Percentiles rank a stretch among this genome's conserved stretches.
Conservation (phyloP, 805 yeast species). For the Candida peoriensis region DNA sequence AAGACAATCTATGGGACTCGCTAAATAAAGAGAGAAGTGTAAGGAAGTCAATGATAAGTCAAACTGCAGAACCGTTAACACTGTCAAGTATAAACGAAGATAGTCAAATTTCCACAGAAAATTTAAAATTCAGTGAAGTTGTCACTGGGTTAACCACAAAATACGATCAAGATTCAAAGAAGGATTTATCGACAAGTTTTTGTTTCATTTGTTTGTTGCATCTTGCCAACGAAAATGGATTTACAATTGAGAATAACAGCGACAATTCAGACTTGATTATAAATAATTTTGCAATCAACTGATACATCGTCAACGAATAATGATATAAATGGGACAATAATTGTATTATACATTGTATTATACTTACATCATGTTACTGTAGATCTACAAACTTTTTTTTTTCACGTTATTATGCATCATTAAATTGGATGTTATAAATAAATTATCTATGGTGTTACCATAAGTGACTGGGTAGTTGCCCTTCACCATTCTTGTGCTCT, state of each 20-base stretch:
- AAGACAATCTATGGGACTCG: conserved; percentile 73
- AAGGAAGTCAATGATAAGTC: conserved; percentile 7
- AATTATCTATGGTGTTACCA: no score
- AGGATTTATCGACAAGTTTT: conserved; percentile 78
- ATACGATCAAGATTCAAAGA: conserved; percentile 51
- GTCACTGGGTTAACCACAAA: conserved; percentile 43
- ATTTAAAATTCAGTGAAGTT: conserved; percentile 38
- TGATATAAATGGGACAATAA: not conserved
- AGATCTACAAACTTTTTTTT: no score
- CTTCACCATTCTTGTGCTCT: conserved; percentile 80
- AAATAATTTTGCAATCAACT: conserved; percentile 4
- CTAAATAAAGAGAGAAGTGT: conserved; percentile 26
- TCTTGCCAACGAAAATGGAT: conserved; percentile 81
- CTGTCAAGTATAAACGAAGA: not conserved
- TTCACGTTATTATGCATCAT: no score
- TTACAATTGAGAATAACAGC: conserved; percentile 42
- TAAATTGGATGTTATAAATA: no score
- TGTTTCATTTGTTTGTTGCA: conserved; percentile 81
- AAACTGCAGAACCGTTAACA: not conserved
- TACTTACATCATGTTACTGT: not conserved
- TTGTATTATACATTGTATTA: not conserved
- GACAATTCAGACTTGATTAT: conserved; percentile 21
- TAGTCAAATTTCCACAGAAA: conserved; percentile 1
- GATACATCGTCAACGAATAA: not conserved
- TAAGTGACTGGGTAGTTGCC: no score